Evolutionary conservation across 2,329 filamentous ascomycete genomes (phyloP).

Genomic region (Fusarium guadeloupense): DNA sequence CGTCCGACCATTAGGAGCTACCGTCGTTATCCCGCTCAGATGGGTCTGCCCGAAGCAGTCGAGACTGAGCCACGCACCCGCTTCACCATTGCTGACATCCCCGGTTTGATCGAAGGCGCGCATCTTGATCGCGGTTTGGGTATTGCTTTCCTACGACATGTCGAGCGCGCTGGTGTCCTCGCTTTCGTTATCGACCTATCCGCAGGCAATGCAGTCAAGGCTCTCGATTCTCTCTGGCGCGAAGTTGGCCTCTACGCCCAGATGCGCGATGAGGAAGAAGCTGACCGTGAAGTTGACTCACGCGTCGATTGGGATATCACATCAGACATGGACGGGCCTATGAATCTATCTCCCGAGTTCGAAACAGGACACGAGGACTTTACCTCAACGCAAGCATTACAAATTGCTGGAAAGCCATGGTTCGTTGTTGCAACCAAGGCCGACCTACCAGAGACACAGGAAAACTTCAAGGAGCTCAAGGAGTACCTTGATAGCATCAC

Average conservation of each 20-base stretch:
- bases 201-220: constrained; percentile 79
- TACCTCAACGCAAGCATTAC: constrained; percentile 55
- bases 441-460: constrained; percentile 80
- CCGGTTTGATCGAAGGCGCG: constrained; percentile 89
- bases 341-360: constrained; percentile 40
- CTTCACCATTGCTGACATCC: constrained; percentile 96
- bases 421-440: constrained; percentile 95
- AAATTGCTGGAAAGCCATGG: constrained; percentile 95
- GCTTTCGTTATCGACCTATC: constrained; percentile 92
- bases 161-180: constrained; percentile 91
- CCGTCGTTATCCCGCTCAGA: constrained; percentile 48
- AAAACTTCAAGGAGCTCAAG: constrained; percentile 76
- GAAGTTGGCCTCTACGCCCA: constrained; percentile 90
- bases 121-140: constrained; percentile 92
- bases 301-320: constrained; percentile 67
- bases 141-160: constrained; percentile 89
- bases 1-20: constrained; percentile 65
- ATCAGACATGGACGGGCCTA: constrained; percentile 50
- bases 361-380: constrained; percentile 17
- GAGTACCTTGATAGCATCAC: constrained; percentile 75
- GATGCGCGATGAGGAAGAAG: constrained; percentile 77
- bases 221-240: constrained; percentile 84
- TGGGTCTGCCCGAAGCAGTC: constrained; percentile 53
- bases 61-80: constrained; percentile 71
- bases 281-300: constrained; percentile 67